Evolutionary conservation across 768 basidiomycete species (phyloP).

Genomic region (Dendrothele bispora): DNA sequence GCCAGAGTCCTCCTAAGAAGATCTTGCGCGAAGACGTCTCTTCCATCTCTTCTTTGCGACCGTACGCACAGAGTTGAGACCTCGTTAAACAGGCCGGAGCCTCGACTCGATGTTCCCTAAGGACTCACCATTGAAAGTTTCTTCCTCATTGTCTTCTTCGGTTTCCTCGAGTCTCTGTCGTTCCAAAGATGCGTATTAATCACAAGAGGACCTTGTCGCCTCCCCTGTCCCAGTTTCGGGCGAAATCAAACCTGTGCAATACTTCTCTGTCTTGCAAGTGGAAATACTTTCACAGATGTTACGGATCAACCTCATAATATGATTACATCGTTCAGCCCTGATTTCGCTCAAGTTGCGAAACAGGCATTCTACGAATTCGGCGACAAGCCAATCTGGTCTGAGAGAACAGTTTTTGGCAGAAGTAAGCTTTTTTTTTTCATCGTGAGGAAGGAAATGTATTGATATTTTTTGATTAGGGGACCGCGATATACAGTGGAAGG

Average conservation of each 20-base stretch:
- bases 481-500: constrained; percentile 80
- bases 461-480: constrained; percentile 53
- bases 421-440: constrained; percentile 37
- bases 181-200: constrained; percentile 13
- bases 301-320: constrained; percentile 45
- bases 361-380: constrained; percentile 87
- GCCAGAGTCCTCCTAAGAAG: constrained; percentile 36
- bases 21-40: constrained; percentile 33
- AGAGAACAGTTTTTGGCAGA: constrained; percentile 74
- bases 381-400: constrained; percentile 80
- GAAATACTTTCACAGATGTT: constrained; percentile 75
- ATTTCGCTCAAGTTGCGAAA: constrained; percentile 71
- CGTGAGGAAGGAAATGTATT: background rate
- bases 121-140: background rate
- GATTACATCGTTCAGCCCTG: constrained; percentile 54
- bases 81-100: constrained; percentile 52
- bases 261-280: constrained; percentile 82
- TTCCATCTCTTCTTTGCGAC: constrained; percentile 49
- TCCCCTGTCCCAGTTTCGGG: constrained; percentile 70
- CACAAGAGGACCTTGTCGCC: constrained; percentile 30
- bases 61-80: constrained; percentile 36
- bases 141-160: background rate
- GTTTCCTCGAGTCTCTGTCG: too few relatives aligned
- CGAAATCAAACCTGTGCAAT: constrained; percentile 92
- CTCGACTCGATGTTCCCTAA: constrained; percentile 30